Conservation (phyloP, 2,329 filamentous ascomycete species). For the Ophiostoma montium region DNA sequence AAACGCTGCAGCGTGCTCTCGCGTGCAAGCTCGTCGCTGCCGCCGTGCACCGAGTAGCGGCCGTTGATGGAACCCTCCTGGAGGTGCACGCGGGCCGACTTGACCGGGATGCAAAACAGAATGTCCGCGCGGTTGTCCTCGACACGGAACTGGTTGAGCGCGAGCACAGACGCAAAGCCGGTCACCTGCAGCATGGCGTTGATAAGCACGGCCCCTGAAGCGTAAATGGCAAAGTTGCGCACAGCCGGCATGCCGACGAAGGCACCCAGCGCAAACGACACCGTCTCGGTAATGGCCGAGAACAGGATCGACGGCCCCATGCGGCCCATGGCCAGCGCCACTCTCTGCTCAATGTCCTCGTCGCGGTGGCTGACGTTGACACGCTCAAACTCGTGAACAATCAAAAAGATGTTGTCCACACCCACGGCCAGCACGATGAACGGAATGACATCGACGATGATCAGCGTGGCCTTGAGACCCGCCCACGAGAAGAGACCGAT, state of each 20-base stretch:
- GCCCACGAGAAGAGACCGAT: slow-evolving; percentile 88
- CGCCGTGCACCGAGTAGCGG: slow-evolving; percentile 29
- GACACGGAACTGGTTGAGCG: slow-evolving; percentile 80
- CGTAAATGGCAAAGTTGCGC: slow-evolving; percentile 92
- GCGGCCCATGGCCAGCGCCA: slow-evolving; percentile 77
- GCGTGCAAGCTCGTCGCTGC: slow-evolving; percentile 57
- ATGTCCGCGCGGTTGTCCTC: slow-evolving; percentile 84
- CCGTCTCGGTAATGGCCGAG: slow-evolving; percentile 86
- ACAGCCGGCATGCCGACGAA: slow-evolving; percentile 98
- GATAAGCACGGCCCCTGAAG: slow-evolving; percentile 89
- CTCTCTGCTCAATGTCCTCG: slow-evolving; percentile 69
- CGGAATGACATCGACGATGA: slow-evolving; percentile 96
- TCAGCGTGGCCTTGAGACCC: slow-evolving; percentile 87
- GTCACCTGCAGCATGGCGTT: slow-evolving; percentile 95
- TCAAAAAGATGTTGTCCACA: slow-evolving; percentile 97
- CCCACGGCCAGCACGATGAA: slow-evolving; percentile 94
- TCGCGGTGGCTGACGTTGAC: slow-evolving; percentile 88
- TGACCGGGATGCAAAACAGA: slow-evolving; percentile 76
- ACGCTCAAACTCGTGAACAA: slow-evolving; percentile 94
- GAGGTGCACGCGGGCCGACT: slow-evolving; percentile 55
- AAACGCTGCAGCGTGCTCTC: slow-evolving; percentile 76
- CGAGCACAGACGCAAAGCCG: slow-evolving; percentile 86
- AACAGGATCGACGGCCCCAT: slow-evolving; percentile 96
- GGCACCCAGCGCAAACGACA: slow-evolving; percentile 81
- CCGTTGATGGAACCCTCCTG: slow-evolving; percentile 27